Percentiles rank a stretch among this genome's conserved stretches.
Conservation (phyloP, 2,329 filamentous ascomycete species). For the Trichoderma hamatum region DNA sequence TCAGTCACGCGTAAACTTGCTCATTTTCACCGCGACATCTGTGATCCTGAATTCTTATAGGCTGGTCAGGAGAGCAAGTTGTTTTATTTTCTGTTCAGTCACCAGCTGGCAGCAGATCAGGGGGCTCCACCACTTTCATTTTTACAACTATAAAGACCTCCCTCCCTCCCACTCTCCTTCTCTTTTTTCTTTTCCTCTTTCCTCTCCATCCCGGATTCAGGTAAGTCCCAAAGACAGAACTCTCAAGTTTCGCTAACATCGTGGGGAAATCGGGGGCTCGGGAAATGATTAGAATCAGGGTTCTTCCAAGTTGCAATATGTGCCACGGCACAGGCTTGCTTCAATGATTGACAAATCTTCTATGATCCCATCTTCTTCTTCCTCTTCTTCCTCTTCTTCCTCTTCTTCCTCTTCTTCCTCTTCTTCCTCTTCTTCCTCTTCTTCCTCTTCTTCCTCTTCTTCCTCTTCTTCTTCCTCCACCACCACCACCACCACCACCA, state of each 20-base stretch:
- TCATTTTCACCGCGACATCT: background rate
- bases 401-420: background rate
- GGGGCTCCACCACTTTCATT: background rate
- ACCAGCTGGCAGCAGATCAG: slow-evolving; percentile 15
- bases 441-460: background rate
- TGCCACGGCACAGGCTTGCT: background rate
- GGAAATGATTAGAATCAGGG: slow-evolving; percentile 14
- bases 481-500: no score
- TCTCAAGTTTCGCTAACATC: background rate
- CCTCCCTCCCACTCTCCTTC: background rate
- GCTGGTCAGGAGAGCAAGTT: background rate
- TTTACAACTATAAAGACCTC: slow-evolving; percentile 6
- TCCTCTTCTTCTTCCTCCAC: background rate
- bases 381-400: background rate
- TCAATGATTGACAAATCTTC: background rate
- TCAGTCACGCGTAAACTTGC: background rate
- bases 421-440: background rate
- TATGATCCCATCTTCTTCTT: background rate
- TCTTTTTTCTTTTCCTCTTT: slow-evolving; percentile 15
- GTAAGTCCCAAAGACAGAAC: background rate
- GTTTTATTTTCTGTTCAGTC: background rate
- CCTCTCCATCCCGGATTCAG: background rate
- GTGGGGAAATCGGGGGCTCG: no score
- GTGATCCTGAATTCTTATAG: slow-evolving; percentile 22
- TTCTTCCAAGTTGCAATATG: background rate